Percentiles rank a stretch among this genome's conserved stretches.
Conservation (phyloP, 164 flowering plant species). For the Stephania japonica region DNA sequence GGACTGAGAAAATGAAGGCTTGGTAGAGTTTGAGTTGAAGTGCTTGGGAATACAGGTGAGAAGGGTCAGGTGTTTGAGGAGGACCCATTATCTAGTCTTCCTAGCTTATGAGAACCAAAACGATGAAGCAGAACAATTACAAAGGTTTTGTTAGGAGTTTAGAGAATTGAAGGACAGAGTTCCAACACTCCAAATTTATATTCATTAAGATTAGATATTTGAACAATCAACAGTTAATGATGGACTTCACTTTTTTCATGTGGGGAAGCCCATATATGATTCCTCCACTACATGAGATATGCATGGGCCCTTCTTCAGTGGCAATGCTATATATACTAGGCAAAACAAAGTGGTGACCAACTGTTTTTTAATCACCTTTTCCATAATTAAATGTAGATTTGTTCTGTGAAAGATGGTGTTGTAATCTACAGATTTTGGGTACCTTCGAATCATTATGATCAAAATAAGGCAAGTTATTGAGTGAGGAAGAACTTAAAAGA, state of each 20-base stretch:
- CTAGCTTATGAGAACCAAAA: slow-evolving; percentile 1
- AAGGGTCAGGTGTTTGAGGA: slow-evolving; percentile 37
- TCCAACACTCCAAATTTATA: background rate
- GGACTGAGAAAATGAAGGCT: slow-evolving; percentile 78
- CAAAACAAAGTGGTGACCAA: background rate
- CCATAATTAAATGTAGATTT: too few relatives aligned
- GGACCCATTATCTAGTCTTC: slow-evolving; percentile 31
- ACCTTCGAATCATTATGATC: too few relatives aligned
- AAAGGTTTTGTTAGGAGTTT: slow-evolving; percentile 5
- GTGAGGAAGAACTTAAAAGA: too few relatives aligned
- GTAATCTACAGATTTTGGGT: too few relatives aligned
- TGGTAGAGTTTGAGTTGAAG: slow-evolving; percentile 74
- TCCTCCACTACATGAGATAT: background rate
- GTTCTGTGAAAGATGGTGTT: too few relatives aligned
- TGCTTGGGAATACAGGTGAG: slow-evolving; percentile 62
- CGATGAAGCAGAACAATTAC: background rate
- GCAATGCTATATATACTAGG: background rate
- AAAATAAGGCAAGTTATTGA: too few relatives aligned
- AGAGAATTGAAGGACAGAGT: background rate
- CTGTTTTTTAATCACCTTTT: background rate
- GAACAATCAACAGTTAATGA: background rate
- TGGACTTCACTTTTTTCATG: background rate
- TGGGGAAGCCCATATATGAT: background rate
- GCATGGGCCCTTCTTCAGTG: background rate
- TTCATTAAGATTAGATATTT: too few relatives aligned